Base-by-base conservation (phyloP, 345 rosid species). In the Gossypium sturtianum region DNA sequence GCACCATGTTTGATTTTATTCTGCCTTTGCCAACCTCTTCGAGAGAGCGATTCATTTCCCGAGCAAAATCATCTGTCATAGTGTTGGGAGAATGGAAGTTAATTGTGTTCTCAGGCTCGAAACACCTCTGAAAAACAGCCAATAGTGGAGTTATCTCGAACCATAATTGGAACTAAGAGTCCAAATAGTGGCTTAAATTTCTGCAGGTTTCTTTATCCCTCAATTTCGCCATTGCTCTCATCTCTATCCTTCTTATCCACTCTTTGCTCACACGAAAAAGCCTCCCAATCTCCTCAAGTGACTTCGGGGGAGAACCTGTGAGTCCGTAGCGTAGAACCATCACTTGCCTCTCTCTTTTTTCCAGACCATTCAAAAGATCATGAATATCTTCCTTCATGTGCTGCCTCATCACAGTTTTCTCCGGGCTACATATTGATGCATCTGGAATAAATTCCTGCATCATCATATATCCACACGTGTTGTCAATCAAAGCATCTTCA, bases 231-330 rank as follows among this genome's bases (percentile, higher is more conserved):
- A 87, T 76, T 23, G 88, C 95, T 84, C 86, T 86, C 78, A 84
- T 83, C 86, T 93, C 90, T 41, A 90, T 81, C 80, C 77, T 85
- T 80, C 97, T 82, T 60, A 91, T 86, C 95, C 97, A 90, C 78
- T 93, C 95, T 83, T 93, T 93, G 87, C 95, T 93, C 44, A 91
- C 93, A 3, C 69, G 75, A 70, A 89, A 83, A 25, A 76, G 70
- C 86, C 79, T 86, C 54, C 97, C 97, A 43, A 86, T 89, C 86
- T 91, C 93, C 81, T 84, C 95, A 0, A 93, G 88, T 2, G 98
- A 89, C 86, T 77, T 84, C 0, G 91, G 88, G 73, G 71, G 88
- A 29, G 84, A 76, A 74, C 82, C 88, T 25, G 72, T 67, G 58
- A 93, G 80, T 59, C 95, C 93, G 5, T 84, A 87, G 70, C 97